Base-by-base conservation (phyloP, 164 flowering plant species). In the Sextonia rubra region DNA sequence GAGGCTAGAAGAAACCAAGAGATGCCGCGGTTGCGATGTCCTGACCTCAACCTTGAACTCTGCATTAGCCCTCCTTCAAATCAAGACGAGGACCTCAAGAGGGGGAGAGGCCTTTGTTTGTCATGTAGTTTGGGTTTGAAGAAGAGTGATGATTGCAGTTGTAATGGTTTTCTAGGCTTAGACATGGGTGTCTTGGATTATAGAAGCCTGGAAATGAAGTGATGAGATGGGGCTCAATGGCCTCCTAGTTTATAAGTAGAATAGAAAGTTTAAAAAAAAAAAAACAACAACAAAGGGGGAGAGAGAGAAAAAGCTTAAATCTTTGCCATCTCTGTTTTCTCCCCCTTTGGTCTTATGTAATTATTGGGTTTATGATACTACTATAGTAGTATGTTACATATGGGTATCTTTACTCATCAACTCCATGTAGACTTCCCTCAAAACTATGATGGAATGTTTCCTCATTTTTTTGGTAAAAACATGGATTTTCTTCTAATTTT, bases 181-280 rank as follows among this genome's bases (percentile, higher is more conserved):
- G 73, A 85, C 72, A 44, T 49, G 69, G 83, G 85, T 18, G 83
- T 86, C 27, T 82, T 87, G 87, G 97, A 88, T 74, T 89, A 83
- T 71, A 89, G 97, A 90, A 81, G 86, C 78, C 79, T 89, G 86
- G 91, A 91, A 73, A 88, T 87, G 95, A 93, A 91, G 81, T 91
- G 72, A 83, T 91, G 72, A 82, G 29, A 18, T 32, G 49, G 48
- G 12, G 55, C 65, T 30, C n/a, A 32, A 69, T 22, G 49, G 49
- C 12, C 49, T 18, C 71, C 0, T 47, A 30, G 66, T 71, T 14
- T 18, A 25, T 18, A 18, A 60, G 27, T 37, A 12, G 24, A 61
- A 61, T 61, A 12, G 65, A 62, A 25, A 23, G 11, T 25, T 20
- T 24, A 23, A 25, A 49, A 24, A 52, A 23, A 15, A 12, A 72